phyloP scores from a whole-genome alignment of 2,329 filamentous ascomycete genomes.

The Blastomyces emzantsi region DNA sequence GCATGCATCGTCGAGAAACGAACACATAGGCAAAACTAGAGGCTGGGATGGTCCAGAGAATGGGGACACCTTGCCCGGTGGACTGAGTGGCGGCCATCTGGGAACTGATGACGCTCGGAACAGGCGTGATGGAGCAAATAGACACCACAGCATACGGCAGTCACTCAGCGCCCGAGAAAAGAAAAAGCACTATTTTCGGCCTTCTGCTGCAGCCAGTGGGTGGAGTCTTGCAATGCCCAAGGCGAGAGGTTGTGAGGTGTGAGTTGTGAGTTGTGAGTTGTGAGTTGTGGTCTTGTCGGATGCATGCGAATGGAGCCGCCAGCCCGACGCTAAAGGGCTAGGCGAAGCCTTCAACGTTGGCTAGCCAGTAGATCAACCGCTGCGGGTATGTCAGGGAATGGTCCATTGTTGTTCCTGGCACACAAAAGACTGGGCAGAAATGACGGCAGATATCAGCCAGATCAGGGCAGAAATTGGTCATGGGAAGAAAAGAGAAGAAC shows the following conservation, averaged over 20 bases:
- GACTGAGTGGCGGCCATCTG: background rate
- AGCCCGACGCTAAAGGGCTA: slow-evolving; percentile 2
- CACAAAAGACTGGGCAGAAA: background rate
- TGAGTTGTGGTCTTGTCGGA: background rate
- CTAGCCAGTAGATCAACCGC: slow-evolving; percentile 4
- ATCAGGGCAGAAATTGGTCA: background rate
- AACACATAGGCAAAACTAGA: slow-evolving; percentile 2
- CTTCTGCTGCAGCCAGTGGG: background rate
- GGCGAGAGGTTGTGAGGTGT: background rate
- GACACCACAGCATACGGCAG: slow-evolving; percentile 3
- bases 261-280: no score
- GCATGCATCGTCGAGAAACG: slow-evolving; percentile 7
- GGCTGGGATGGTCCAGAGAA: background rate
- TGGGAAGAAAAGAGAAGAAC: background rate
- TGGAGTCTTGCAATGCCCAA: slow-evolving; percentile 3
- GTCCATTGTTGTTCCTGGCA: background rate
- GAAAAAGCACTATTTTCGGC: background rate
- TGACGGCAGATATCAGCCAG: background rate
- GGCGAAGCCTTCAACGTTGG: background rate
- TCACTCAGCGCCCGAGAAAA: background rate
- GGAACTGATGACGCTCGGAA: background rate
- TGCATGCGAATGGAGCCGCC: background rate
- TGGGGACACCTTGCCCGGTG: background rate
- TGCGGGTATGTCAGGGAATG: background rate
- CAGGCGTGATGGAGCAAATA: background rate